A percentile compares a stretch with the other conserved stretches of the same genome.
Evolutionary conservation across 176 grass and related monocot species (phyloP).

Genomic region (Bromus sterilis): DNA sequence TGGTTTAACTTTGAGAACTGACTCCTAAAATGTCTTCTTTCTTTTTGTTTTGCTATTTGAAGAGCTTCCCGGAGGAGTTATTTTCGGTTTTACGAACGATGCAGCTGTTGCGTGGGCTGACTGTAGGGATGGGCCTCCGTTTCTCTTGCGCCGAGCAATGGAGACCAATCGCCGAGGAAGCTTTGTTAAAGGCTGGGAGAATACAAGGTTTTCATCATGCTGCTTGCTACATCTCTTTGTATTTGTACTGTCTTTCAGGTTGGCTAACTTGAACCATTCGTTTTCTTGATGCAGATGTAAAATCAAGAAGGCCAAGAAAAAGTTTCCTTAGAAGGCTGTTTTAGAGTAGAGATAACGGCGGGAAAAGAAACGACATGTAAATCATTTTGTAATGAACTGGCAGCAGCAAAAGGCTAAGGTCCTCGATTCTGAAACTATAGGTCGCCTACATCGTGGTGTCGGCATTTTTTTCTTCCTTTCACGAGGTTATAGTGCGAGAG

Average conservation of each 20-base stretch:
- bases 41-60: background rate
- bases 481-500: background rate
- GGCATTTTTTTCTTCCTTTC: background rate
- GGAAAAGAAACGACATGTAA: background rate
- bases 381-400: background rate
- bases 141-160: conserved; percentile 88
- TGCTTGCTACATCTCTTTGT: background rate
- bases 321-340: conserved; percentile 31
- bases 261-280: background rate
- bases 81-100: conserved; percentile 86
- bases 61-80: conserved; percentile 91
- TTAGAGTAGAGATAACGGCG: conserved; percentile 2
- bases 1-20: conserved; percentile 1
- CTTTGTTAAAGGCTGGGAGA: conserved; percentile 69
- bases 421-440: background rate
- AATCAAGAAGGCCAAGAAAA: conserved; percentile 20
- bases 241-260: background rate
- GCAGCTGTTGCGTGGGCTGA: conserved; percentile 78
- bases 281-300: conserved; percentile 19
- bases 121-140: conserved; percentile 74
- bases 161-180: conserved; percentile 82
- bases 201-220: conserved; percentile 12
- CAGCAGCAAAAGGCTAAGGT: background rate
- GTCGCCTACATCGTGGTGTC: background rate
- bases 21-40: background rate